Percentiles rank a stretch among this genome's conserved stretches.
Conservation (phyloP, 495 filamentous ascomycete genomes). For the Corynascus novoguineensis region DNA sequence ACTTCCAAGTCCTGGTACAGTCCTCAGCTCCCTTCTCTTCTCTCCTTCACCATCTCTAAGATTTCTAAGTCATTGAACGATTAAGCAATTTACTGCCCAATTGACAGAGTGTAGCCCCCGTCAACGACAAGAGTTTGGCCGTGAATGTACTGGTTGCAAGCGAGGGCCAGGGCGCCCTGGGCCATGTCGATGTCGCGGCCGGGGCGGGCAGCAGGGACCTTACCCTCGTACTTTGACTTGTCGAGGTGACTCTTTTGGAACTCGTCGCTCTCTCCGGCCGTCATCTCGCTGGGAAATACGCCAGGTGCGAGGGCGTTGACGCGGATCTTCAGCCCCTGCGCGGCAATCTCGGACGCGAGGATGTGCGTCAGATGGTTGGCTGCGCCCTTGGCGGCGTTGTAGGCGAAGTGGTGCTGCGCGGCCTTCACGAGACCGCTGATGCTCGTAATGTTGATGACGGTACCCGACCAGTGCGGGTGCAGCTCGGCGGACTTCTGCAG, state of each 20-base stretch:
- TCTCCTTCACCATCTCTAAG: too few species aligned
- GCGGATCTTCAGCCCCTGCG: conserved; percentile 51
- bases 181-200: conserved; percentile 74
- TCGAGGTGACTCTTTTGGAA: conserved; percentile 60
- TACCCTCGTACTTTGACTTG: conserved; percentile 54
- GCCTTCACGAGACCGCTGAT: conserved; percentile 55
- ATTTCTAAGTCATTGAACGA: background rate
- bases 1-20: too few species aligned
- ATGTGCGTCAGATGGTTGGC: conserved; percentile 62
- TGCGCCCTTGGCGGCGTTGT: conserved; percentile 69
- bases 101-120: conserved; percentile 43
- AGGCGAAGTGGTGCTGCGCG: conserved; percentile 69
- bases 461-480: conserved; percentile 48
- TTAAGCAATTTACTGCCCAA: conserved; percentile 15
- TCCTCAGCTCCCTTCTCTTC: background rate
- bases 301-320: conserved; percentile 70
- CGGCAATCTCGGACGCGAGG: conserved; percentile 36
- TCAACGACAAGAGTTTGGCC: conserved; percentile 64
- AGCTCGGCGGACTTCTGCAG: conserved; percentile 40
- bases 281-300: conserved; percentile 69
- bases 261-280: conserved; percentile 50
- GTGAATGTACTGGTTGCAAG: conserved; percentile 65
- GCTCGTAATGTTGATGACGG: conserved; percentile 55
- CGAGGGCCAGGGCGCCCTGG: conserved; percentile 55
- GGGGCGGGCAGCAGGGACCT: conserved; percentile 55